Evolutionary conservation across 441 rosid genomes (phyloP).

Genomic region (Jatropha multifida): DNA sequence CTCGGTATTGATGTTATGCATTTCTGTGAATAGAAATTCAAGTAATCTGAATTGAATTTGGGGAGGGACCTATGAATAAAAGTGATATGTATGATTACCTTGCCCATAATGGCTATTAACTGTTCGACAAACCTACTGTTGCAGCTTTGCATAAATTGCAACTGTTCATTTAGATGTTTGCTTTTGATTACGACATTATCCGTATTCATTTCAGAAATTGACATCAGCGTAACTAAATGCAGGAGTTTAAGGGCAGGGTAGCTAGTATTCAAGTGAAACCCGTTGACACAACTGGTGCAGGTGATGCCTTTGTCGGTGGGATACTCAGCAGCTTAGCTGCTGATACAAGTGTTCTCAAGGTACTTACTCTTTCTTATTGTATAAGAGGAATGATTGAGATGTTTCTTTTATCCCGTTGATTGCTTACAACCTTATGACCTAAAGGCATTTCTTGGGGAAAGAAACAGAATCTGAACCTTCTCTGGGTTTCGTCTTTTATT

Average conservation of each 20-base stretch:
- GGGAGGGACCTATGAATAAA: background rate
- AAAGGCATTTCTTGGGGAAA: background rate
- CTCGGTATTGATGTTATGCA: background rate
- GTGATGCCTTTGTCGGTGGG: constrained; percentile 95
- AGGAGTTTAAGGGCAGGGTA: constrained; percentile 88
- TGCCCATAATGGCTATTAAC: background rate
- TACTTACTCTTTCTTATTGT: constrained; percentile 25
- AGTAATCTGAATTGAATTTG: background rate
- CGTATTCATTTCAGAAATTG: background rate
- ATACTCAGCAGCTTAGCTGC: constrained; percentile 70
- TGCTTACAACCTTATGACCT: background rate
- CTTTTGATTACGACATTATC: background rate
- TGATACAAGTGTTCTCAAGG: constrained; percentile 57
- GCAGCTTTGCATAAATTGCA: background rate
- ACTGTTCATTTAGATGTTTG: background rate
- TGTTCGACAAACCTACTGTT: background rate
- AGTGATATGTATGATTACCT: background rate
- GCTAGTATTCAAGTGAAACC: constrained; percentile 73
- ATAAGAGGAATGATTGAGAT: constrained; percentile 2
- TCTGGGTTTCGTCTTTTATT: too few relatives aligned
- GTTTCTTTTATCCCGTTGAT: background rate
- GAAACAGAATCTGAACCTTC: background rate
- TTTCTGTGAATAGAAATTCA: background rate
- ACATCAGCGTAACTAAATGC: constrained; percentile 18
- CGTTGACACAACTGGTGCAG: constrained; percentile 97